Evolutionary conservation across 108 stramenopile genomes (phyloP).

Genomic region (Tribonema minus): DNA sequence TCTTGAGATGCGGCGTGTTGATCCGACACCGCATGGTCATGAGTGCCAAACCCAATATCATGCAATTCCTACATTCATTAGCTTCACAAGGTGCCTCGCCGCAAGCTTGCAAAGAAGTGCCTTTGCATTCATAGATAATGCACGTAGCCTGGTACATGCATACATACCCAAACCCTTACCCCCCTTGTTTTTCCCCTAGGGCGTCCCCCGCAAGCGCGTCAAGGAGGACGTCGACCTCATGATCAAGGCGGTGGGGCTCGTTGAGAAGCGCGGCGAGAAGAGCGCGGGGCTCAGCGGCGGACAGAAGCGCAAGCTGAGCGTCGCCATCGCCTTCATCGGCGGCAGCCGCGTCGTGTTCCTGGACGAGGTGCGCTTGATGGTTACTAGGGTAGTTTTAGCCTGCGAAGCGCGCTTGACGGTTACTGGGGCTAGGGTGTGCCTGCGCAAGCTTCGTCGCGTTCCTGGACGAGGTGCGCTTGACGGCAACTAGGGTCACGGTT

Average conservation of each 20-base stretch:
- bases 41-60: too few species aligned
- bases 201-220: not conserved
- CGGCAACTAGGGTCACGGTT: slow-evolving; percentile 40
- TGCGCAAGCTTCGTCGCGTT: slow-evolving; percentile 69
- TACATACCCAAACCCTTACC: too few species aligned
- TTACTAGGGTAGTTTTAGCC: slow-evolving; percentile 56
- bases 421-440: slow-evolving; percentile 47
- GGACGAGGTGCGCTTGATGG: slow-evolving; percentile 57
- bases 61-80: too few species aligned
- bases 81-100: too few species aligned
- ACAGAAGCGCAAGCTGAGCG: slow-evolving; percentile 80
- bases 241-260: slow-evolving; percentile 54
- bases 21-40: too few species aligned
- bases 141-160: too few species aligned
- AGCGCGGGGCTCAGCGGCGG: slow-evolving; percentile 70
- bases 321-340: slow-evolving; percentile 77
- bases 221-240: not conserved
- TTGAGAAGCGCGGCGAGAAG: slow-evolving; percentile 52
- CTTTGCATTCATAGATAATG: too few species aligned
- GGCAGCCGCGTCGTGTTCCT: slow-evolving; percentile 68
- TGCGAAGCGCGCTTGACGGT: slow-evolving; percentile 64
- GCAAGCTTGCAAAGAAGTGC: too few species aligned
- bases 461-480: slow-evolving; percentile 68
- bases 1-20: too few species aligned
- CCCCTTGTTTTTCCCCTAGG: too few species aligned